Base-by-base conservation (phyloP, 306 rosid genomes). In the Lupinus albus region DNA sequence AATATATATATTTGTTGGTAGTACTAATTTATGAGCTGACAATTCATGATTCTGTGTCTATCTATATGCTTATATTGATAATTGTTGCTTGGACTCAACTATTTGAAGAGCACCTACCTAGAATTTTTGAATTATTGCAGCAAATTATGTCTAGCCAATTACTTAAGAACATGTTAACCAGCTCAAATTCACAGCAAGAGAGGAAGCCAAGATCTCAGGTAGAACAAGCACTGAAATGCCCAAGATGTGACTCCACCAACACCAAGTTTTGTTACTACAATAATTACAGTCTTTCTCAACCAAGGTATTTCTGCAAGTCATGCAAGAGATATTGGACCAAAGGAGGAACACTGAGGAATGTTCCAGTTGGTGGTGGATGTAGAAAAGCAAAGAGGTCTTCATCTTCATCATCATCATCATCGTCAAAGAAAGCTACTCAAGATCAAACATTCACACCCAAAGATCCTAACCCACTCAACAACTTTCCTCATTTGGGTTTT, bases 361-460 rank as follows among this genome's bases (percentile, higher is more conserved):
- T 93, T 79, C 99, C 99, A 9, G 97, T 93, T 50, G 99, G 99
- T 52, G 99, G 99, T 46, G 97, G 96, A 4, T 93, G 97, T 84
- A 79, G 99, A 80, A 93, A 90, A 84, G 88, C 90, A 87, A 91
- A 84, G 58, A 85, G 97, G 45, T 81, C 88, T 21, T 83, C 46
- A 2, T 10, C 45, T 8, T 82, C 96, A 14, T 41, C 91, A 7
- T 57, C 88, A 7, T 81, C 96, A 14, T 41, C 91, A 7, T 57
- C 88, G 5, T 81, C 93, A 11, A 89, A 78, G 68, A 80, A 85
- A 30, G 30, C 47, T n/a, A n/a, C n/a, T 11, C 95, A 85, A 64
- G 96, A 91, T 75, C 91, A 86, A 55, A 13, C 78, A 12, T 82
- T 81, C 80, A 57, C 67, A 3, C 71, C 87, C 52, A 86, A 21